Base-by-base conservation (phyloP, 768 basidiomycete genomes). In the Calocera cornea region DNA sequence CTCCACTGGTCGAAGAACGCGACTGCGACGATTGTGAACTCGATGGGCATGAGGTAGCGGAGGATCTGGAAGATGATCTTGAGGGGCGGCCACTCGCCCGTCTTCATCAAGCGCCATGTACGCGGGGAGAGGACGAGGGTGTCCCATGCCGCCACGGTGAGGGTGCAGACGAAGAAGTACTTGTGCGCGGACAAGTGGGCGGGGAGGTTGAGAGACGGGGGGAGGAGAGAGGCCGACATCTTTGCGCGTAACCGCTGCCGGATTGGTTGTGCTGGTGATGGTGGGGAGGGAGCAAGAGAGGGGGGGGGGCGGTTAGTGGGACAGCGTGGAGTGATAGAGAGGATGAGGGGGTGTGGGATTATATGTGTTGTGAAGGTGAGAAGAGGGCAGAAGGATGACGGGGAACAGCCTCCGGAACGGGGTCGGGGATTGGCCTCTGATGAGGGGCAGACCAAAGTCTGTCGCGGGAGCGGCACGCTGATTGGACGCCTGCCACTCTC, bases 91-190 rank as follows among this genome's bases (percentile, higher is more conserved):
- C 91, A 92, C 29, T 82, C 79, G 63, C 78, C 77, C 12, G 81
- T 78, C 71, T 82, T 84, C 69, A 85, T 74, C 68, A 93, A 84
- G 33, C 86, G 83, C 83, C 86, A 92, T 60, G 87, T 86, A 66
- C 90, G 79, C 0, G 90, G 90, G 10, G 86, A 87, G 64, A 93
- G 83, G 38, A 93, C 90, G 72, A 93, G 85, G 38, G 90, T 86
- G 72, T 93, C 90, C 90, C 91, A 92, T 7, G 90, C 90, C 0
- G 90, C 88, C 67, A 93, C 89, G 66, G 90, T 93, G 70, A 93
- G 84, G 0, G 90, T 90, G 79, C 90, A 93, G 70, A 92, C 91
- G 60, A 89, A 84, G 75, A 92, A 91, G 72, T 93, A 93, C 77
- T 92, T 92, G 81, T 92, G 90, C 0, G 90, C 90, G 34, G 83